These are phyloP conservation scores for Podospora comata DNA, from an alignment of 495 filamentous ascomycete genomes.

Conservation along the genomic window DNA sequence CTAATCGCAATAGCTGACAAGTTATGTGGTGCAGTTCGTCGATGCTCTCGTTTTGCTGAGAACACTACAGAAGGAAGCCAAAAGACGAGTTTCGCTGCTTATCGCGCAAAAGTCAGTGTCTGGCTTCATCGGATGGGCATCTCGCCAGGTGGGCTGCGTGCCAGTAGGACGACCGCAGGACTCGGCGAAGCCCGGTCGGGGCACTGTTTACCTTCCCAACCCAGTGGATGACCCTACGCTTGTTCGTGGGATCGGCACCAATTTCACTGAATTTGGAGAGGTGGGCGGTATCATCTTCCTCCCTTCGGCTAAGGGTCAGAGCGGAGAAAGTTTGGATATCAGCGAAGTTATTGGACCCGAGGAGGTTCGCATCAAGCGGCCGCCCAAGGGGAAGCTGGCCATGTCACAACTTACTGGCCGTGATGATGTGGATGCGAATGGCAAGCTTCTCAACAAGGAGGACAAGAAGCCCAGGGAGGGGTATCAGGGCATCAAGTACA, in stretches of 20 bases:
- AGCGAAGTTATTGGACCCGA: constrained; percentile 73
- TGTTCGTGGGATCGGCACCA: constrained; percentile 78
- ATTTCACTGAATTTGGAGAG: constrained; percentile 73
- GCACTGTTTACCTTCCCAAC: constrained; percentile 88
- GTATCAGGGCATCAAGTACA: constrained; percentile 78
- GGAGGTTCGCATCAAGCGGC: constrained; percentile 81
- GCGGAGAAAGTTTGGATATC: constrained; percentile 73
- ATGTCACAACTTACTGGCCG: constrained; percentile 76
- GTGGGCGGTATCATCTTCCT: constrained; percentile 81
- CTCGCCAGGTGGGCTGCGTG: constrained; percentile 76
- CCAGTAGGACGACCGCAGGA: constrained; percentile 90
- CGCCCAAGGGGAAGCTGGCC: constrained; percentile 68
- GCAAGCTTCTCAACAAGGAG: constrained; percentile 44
- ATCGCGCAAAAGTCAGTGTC: constrained; percentile 93
- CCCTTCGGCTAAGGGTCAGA: constrained; percentile 73
- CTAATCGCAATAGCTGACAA: constrained; percentile 9
- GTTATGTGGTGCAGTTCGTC: constrained; percentile 62
- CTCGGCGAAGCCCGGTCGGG: constrained; percentile 70
- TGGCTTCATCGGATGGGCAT: constrained; percentile 80
- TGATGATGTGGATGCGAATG: constrained; percentile 61
- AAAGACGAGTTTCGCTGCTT: constrained; percentile 84
- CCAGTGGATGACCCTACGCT: constrained; percentile 80
- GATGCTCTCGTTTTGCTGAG: constrained; percentile 94
- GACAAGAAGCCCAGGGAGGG: constrained; percentile 53
- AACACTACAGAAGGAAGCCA: constrained; percentile 75